These are phyloP conservation scores for Pleurotus giganteus DNA, from an alignment of 768 basidiomycete species.

Conservation along the genomic window DNA sequence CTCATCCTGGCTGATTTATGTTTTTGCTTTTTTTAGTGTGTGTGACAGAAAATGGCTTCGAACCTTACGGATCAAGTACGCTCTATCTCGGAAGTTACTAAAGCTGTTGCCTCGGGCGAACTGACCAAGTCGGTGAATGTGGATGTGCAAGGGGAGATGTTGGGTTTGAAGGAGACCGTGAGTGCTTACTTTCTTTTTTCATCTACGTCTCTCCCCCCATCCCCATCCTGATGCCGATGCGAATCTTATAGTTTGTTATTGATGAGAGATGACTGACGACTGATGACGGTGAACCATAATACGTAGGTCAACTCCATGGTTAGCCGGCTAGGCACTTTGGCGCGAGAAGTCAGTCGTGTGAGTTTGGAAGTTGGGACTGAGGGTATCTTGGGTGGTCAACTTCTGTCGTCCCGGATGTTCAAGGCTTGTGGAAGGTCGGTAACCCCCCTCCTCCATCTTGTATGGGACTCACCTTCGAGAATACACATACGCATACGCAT, in stretches of 20 bases:
- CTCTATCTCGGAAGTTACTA: constrained; percentile 89
- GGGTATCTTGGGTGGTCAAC: constrained; percentile 93
- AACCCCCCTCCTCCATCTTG: no score
- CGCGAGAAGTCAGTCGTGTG: constrained; percentile 64
- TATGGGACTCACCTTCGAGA: no score
- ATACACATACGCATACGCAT: no score
- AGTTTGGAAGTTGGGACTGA: constrained; percentile 79
- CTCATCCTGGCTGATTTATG: no score
- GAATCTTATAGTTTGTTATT: no score
- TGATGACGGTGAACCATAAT: no score
- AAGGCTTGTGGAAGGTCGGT: constrained; percentile 90
- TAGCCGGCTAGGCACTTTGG: constrained; percentile 53
- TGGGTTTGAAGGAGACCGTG: constrained; percentile 78
- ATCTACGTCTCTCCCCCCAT: background rate
- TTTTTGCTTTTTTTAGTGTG: background rate
- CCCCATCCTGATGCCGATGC: no score
- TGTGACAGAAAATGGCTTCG: constrained; percentile 41
- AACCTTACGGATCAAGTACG: constrained; percentile 87
- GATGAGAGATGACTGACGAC: no score
- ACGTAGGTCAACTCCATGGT: constrained; percentile 71
- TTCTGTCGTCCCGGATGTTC: constrained; percentile 84
- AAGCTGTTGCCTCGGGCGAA: constrained; percentile 86
- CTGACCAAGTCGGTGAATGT: constrained; percentile 83
- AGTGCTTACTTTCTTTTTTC: no score
- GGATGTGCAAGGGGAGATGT: constrained; percentile 93